Conservation (phyloP, 768 basidiomycete species). For the Suillus americanus region DNA sequence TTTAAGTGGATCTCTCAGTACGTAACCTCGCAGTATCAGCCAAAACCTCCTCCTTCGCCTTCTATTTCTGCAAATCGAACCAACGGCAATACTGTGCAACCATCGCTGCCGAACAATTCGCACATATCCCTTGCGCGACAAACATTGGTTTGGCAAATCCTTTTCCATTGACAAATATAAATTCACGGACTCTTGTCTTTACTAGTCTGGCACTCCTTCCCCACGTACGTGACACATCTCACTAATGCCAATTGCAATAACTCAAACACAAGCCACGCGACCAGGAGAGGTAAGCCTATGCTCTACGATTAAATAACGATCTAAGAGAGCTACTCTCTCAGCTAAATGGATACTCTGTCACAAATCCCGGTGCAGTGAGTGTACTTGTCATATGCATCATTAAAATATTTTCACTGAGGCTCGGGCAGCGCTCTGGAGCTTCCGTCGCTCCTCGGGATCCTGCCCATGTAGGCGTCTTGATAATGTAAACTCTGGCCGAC, state of each 20-base stretch:
- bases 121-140: slow-evolving; percentile 9
- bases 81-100: slow-evolving; percentile 2
- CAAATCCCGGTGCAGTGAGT: not conserved
- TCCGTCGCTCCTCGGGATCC: not conserved
- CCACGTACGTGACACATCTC: not conserved
- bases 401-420: not conserved
- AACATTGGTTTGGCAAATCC: slow-evolving; percentile 18
- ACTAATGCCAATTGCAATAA: not conserved
- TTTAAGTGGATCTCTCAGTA: not conserved
- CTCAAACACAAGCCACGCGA: not conserved
- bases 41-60: slow-evolving; percentile 6
- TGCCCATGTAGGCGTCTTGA: slow-evolving; percentile 21
- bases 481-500: not conserved
- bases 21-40: not conserved
- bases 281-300: not conserved
- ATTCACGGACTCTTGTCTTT: not conserved
- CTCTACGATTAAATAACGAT: not conserved
- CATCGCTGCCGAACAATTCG: slow-evolving; percentile 11
- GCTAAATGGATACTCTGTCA: not conserved
- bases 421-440: not conserved
- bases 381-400: too few relatives aligned
- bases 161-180: slow-evolving; percentile 2
- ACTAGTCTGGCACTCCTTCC: not conserved
- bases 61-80: slow-evolving; percentile 13
- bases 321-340: not conserved